Evolutionary conservation across 768 basidiomycete species (phyloP).

Genomic region (Termitomyces sp.): DNA sequence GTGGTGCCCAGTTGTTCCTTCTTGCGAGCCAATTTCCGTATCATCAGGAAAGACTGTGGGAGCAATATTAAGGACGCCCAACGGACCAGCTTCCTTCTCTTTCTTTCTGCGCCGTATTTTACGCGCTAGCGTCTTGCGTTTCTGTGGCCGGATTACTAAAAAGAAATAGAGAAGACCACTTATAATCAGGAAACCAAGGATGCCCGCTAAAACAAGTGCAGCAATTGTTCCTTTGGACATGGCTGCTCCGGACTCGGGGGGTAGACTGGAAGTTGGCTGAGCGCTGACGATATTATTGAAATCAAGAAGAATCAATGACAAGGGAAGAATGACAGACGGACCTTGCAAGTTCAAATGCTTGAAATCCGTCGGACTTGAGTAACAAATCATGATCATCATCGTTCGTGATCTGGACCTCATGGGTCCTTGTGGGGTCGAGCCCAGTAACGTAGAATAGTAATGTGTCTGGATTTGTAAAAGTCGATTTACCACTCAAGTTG

Average conservation of each 20-base stretch:
- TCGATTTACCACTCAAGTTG: constrained; percentile 43
- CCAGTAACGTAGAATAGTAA: constrained; percentile 62
- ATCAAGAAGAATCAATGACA: neutral
- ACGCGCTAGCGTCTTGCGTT: constrained; percentile 18
- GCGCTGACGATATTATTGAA: neutral
- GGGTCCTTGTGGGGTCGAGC: constrained; percentile 42
- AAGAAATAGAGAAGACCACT: constrained; percentile 35
- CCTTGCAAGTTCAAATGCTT: constrained; percentile 27
- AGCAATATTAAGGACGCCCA: constrained; percentile 15
- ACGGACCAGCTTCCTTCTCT: constrained; percentile 14
- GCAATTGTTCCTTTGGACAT: constrained; percentile 56
- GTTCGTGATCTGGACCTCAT: constrained; percentile 54
- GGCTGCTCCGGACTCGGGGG: constrained; percentile 3
- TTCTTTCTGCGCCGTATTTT: constrained; percentile 6
- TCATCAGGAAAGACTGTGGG: constrained; percentile 10
- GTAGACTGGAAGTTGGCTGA: neutral
- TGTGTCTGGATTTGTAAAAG: constrained; percentile 43
- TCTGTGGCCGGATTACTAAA: constrained; percentile 42
- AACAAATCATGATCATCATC: constrained; percentile 45
- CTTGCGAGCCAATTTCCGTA: constrained; percentile 8
- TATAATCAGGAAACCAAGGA: constrained; percentile 44
- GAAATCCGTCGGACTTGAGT: constrained; percentile 43
- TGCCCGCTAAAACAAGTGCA: constrained; percentile 52
- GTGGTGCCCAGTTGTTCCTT: constrained; percentile 4
- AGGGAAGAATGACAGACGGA: constrained; percentile 12